Conservation (phyloP, 2,329 filamentous ascomycete species). For the Huntiella savannae region DNA sequence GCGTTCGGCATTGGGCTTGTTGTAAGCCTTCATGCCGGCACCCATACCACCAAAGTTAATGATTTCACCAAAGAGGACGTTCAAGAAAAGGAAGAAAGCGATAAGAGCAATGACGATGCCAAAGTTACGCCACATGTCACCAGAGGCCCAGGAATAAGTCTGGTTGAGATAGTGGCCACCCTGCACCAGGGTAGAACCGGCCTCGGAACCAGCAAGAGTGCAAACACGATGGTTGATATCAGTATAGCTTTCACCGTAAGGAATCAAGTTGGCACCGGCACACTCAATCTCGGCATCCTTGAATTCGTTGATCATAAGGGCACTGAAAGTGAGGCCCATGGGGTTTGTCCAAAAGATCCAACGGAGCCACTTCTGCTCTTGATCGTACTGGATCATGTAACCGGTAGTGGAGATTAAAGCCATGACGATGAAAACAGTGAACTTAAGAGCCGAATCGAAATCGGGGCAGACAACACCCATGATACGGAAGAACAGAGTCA, state of each 20-base stretch:
- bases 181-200: conserved; percentile 43
- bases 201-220: conserved; percentile 51
- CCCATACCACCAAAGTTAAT: conserved; percentile 55
- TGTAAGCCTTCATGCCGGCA: conserved; percentile 65
- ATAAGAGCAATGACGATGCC: conserved; percentile 65
- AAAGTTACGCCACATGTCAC: conserved; percentile 65
- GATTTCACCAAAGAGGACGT: conserved; percentile 61
- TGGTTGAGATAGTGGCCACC: conserved; percentile 51
- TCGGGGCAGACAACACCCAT: conserved; percentile 58
- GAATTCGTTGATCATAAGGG: conserved; percentile 81
- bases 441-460: conserved; percentile 73
- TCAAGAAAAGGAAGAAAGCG: conserved; percentile 52
- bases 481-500: conserved; percentile 62
- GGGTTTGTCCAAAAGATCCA: conserved; percentile 70
- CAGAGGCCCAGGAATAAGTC: conserved; percentile 46
- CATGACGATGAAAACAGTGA: conserved; percentile 60
- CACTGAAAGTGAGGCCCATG: conserved; percentile 54
- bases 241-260: conserved; percentile 48
- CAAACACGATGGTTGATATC: conserved; percentile 63
- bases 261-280: conserved; percentile 46
- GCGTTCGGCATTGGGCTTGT: conserved; percentile 50
- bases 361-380: conserved; percentile 53
- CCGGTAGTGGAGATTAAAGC: conserved; percentile 67
- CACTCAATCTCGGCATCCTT: conserved; percentile 49
- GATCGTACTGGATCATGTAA: conserved; percentile 65